Base-by-base conservation (phyloP, 2,329 filamentous ascomycete genomes). In the Ophiostoma populinum region DNA sequence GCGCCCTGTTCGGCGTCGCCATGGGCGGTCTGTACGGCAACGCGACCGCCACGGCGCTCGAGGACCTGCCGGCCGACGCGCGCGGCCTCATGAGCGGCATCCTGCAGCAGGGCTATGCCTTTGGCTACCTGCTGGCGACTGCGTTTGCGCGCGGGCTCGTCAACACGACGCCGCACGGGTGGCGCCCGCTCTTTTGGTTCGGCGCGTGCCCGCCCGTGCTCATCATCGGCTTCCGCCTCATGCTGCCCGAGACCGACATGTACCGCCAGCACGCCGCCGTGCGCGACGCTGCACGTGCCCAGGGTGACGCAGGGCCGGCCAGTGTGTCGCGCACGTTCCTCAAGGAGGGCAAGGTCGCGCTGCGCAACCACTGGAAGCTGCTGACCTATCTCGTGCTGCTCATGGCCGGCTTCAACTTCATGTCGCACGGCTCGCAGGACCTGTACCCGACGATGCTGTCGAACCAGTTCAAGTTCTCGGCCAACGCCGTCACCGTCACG, bases 331-430 rank as follows among this genome's bases (percentile, higher is more conserved):
- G 77, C 15, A 62, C 75, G 17, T 57, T 61, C 40, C 80, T 86
- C 57, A 78, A 77, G 5, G 80, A 86, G 48, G 17, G 47, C 56
- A 15, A 56, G 47, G 70, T 87, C 1, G 82, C 81, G 0, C 49
- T 92, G 22, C 76, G 72, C 55, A 69, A 71, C 12, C 80, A 92
- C 55, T 92, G 83, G 83, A 45, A 82, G 15, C 55, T 92, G 3
- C 61, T 93, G 35, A 60, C 73, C 19, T 92, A 92, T 56, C 62
- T 92, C 38, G 80, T 92, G 7, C 61, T 92, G 19, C 63, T 92
- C 30, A 90, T 92, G 81, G 77, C 81, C 3, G 82, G 82, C 6
- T 87, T 92, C 62, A 92, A 90, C 56, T 92, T 87, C 50, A 40
- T 46, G 50, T 45, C 30, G 17, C 80, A 87, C 59, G 81, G 78